Evolutionary conservation across 176 grass and related monocot genomes (phyloP), one percentile per base, ranked within the genome.

Genomic region (Eremochloa ophiuroides): DNA sequence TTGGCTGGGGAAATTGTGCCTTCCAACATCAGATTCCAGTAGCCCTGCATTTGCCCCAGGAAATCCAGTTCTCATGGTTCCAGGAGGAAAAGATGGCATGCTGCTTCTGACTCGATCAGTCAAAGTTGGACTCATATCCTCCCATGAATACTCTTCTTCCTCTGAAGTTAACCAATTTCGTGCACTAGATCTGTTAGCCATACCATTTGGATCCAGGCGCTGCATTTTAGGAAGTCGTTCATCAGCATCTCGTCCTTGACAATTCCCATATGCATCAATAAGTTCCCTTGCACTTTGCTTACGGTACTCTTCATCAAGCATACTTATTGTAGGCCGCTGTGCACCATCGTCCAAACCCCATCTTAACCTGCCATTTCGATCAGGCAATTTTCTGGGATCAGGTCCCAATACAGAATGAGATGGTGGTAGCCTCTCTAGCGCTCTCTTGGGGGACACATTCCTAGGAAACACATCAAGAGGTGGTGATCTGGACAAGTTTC

Each of bases 211-310:
- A 79, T 91, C 89, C 23, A 95, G 78, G 25, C 91, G 89, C 72
- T 86, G 97, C 56, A 93, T 70, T 80, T 99, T 99, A 72, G 80
- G 33, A 85, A 88, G 20, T 78, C 87, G 91, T 78, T 89, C 94
- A 82, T 83, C 82, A 58, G 78, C 80, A 75, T 84, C 87, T 55
- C 69, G 85, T 33, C 82, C 93, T 87, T 87, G 87, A 91, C 63
- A 90, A 91, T 94, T 94, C 80, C 97, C 97, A 85, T 99, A 99
- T 31, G 93, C 91, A 86, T 93, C 97, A 88, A 99, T 99, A 76
- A 99, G 87, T 40, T 99, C 93, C 85, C 97, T 90, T 72, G 93
- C 79, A 79, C 90, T 85, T 55, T 89, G 91, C 44, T 89, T 91
- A 31, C 85, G 85, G 69, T 88, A 90, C 71, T 90, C 96, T 82